Percentiles rank a stretch among this genome's conserved stretches.
phyloP scores from a whole-genome alignment of 176 grass and related monocot genomes.

The Carex parvula region DNA sequence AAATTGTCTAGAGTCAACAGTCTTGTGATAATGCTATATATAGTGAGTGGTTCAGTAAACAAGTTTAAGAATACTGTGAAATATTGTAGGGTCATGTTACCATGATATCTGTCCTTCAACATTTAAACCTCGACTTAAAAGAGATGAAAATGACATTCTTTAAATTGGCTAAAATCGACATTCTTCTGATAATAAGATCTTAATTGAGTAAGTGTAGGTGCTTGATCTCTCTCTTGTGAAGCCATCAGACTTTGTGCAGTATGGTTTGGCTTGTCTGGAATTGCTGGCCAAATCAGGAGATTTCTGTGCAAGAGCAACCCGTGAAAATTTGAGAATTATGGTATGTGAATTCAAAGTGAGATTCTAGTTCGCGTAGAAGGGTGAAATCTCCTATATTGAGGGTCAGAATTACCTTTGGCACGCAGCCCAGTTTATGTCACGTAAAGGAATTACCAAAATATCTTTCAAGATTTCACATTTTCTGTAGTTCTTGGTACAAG shows the following conservation, averaged over 20 bases:
- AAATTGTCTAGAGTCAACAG: background rate
- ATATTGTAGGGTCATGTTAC: background rate
- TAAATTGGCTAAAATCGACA: background rate
- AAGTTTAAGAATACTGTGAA: background rate
- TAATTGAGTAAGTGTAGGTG: constrained; percentile 49
- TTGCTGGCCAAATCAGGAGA: constrained; percentile 60
- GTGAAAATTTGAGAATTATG: constrained; percentile 75
- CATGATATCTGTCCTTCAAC: background rate
- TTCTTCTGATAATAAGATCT: constrained; percentile 21
- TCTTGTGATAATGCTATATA: background rate
- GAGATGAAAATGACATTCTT: background rate
- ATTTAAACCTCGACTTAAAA: background rate
- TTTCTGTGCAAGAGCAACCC: constrained; percentile 50
- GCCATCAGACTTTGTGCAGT: constrained; percentile 76
- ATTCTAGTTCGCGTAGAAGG: background rate
- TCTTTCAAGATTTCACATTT: background rate
- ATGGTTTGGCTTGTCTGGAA: constrained; percentile 78
- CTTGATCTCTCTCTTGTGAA: constrained; percentile 75
- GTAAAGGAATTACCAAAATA: background rate
- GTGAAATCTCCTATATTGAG: background rate
- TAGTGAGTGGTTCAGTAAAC: background rate
- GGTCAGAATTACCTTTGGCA: background rate
- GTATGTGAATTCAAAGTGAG: constrained; percentile 32
- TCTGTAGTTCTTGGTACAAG: background rate
- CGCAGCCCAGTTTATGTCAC: background rate